These are phyloP conservation scores for Lathyrus aphaca DNA, from an alignment of 306 rosid species.

Conservation along the genomic window DNA sequence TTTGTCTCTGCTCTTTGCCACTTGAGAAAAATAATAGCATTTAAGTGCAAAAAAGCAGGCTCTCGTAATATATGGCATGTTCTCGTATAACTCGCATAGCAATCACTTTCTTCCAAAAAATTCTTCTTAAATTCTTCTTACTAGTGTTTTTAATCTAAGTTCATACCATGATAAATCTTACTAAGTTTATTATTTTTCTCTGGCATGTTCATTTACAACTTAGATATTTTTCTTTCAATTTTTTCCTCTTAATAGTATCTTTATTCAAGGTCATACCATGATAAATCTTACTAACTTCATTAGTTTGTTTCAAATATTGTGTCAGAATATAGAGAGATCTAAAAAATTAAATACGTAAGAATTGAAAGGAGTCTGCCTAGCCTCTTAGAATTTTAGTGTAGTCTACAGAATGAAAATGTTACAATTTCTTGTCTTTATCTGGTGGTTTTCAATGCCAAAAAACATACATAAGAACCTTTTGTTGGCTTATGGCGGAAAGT, in stretches of 20 bases:
- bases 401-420: slow-evolving; percentile 12
- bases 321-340: slow-evolving; percentile 15
- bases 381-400: slow-evolving; percentile 15
- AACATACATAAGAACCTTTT: slow-evolving; percentile 15
- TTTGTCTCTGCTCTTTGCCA: slow-evolving; percentile 81
- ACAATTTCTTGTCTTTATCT: neutral
- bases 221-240: slow-evolving; percentile 15
- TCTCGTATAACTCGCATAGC: slow-evolving; percentile 29
- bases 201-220: slow-evolving; percentile 54
- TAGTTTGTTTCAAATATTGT: slow-evolving; percentile 28
- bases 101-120: slow-evolving; percentile 20
- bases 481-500: no score
- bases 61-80: slow-evolving; percentile 86
- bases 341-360: slow-evolving; percentile 6
- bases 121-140: neutral
- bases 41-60: slow-evolving; percentile 78
- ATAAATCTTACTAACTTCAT: neutral
- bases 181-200: slow-evolving; percentile 17
- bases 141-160: slow-evolving; percentile 2
- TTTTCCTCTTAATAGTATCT: neutral
- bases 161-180: slow-evolving; percentile 20
- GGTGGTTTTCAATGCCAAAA: slow-evolving; percentile 18
- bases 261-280: slow-evolving; percentile 3
- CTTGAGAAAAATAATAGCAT: slow-evolving; percentile 92
- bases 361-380: slow-evolving; percentile 6